A percentile compares a stretch with the other conserved stretches of the same genome.
Conservation (phyloP, 2,329 filamentous ascomycete species). For the Pseudogymnoascus sp. region DNA sequence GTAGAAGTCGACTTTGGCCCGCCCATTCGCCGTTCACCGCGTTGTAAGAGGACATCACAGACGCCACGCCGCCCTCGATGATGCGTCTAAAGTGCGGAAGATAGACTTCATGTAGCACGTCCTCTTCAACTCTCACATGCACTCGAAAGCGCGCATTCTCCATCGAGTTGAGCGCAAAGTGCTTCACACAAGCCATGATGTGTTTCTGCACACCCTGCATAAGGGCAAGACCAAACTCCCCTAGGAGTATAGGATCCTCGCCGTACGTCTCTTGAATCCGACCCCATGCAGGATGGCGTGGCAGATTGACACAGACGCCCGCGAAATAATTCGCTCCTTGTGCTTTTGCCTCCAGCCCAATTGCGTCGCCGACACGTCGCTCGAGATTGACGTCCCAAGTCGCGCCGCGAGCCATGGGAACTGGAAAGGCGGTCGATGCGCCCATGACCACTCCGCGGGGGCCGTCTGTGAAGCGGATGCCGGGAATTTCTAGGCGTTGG, state of each 20-base stretch:
- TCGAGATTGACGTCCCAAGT: conserved; percentile 25
- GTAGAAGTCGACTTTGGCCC: conserved; percentile 11
- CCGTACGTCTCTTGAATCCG: conserved; percentile 24
- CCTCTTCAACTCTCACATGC: conserved; percentile 23
- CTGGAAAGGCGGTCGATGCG: conserved; percentile 13
- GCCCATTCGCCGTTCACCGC: conserved; percentile 14
- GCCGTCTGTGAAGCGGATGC: conserved; percentile 22
- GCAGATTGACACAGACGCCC: conserved; percentile 25
- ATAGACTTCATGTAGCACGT: conserved; percentile 24
- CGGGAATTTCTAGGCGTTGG: conserved; percentile 12
- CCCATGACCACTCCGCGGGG: conserved; percentile 21
- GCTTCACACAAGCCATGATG: conserved; percentile 27
- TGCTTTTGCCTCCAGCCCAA: conserved; percentile 23
- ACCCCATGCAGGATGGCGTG: conserved; percentile 25
- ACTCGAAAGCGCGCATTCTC: conserved; percentile 26
- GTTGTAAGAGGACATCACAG: conserved; percentile 15
- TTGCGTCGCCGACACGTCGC: conserved; percentile 21
- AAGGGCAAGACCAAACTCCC: conserved; percentile 23
- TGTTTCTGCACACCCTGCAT: conserved; percentile 20
- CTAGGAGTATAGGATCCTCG: conserved; percentile 28
- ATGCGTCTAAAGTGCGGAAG: conserved; percentile 14
- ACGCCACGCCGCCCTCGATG: conserved; percentile 11
- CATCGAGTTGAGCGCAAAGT: conserved; percentile 28
- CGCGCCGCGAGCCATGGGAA: conserved; percentile 21
- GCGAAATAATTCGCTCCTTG: conserved; percentile 25